Base-by-base conservation (phyloP, 2,329 filamentous ascomycete species). In the Hirsutella thompsonii region DNA sequence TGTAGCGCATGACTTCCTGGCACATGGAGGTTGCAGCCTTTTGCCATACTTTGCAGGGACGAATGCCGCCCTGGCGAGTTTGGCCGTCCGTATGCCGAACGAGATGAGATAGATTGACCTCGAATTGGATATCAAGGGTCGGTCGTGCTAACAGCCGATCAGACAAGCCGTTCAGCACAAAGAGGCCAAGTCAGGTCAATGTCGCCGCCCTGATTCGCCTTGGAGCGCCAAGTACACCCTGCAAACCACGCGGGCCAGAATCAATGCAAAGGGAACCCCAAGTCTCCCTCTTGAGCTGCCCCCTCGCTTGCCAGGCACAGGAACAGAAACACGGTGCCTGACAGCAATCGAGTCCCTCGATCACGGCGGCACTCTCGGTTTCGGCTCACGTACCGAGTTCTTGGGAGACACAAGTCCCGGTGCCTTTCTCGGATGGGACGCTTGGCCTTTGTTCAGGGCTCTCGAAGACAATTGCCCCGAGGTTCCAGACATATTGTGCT, bases 241-340 rank as follows among this genome's bases (percentile, higher is more conserved):
- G 23, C 23, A 18, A 18, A 32, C 30, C 30, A 32, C 30, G 30
- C 30, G 5, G 30, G 18, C 32, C 8, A 33, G 32, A n/a, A 33
- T 33, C 32, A 33, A 16, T 18, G 3, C 14, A 16, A 14, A 33
- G 16, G 32, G 32, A 18, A 13, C n/a, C 32, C 13, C 3, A 8
- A 13, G 14, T 33, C 30, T 14, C 32, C 32, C 32, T 18, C 32
- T 33, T n/a, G n/a, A n/a, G n/a, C n/a, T n/a, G n/a, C 40, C 32
- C 40, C 40, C 40, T 41, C 35, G 35, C 35, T 26, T 33, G 13
- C 20, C 40, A 41, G 40, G 36, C 28, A 41, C 40, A 34, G 40
- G 6, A 33, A 26, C 33, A 36, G 32, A 18, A 34, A 19, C 32
- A 14, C 23, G 23, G 23, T 14, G 18, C 32, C 14, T 5, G 32